These are phyloP conservation scores for Albizia julibrissin DNA, from an alignment of 306 rosid genomes.

Conservation along the genomic window DNA sequence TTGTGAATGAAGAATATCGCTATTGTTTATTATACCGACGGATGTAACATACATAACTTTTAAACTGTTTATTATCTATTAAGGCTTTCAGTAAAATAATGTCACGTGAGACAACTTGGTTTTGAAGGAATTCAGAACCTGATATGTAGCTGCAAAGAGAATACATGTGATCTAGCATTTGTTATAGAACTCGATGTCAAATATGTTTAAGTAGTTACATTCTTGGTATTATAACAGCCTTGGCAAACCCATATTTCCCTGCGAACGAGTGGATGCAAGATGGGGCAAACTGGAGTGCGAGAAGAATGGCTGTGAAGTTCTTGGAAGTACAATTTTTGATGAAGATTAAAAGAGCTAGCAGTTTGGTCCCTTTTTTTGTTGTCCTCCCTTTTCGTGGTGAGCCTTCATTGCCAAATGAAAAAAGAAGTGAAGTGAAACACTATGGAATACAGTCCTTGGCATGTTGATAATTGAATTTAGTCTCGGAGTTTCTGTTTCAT, in stretches of 20 bases:
- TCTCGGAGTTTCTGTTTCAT: neutral
- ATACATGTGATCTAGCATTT: neutral
- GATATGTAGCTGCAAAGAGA: neutral
- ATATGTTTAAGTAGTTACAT: neutral
- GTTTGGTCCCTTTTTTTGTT: neutral
- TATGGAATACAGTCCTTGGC: neutral
- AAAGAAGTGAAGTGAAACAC: neutral
- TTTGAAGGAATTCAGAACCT: neutral
- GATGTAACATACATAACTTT: neutral
- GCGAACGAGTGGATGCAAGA: conserved; percentile 87
- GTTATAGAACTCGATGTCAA: neutral
- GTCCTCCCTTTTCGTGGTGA: neutral
- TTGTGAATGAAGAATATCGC: neutral
- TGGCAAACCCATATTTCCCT: conserved; percentile 69
- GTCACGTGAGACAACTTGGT: neutral
- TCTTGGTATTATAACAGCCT: conserved; percentile 52
- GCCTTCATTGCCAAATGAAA: neutral
- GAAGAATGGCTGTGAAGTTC: conserved; percentile 66
- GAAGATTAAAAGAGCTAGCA: conserved; percentile 9
- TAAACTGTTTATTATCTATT: too few relatives aligned
- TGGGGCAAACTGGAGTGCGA: conserved; percentile 96
- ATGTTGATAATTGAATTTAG: neutral
- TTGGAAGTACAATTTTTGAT: conserved; percentile 56
- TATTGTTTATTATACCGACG: neutral
- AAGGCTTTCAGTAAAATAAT: too few relatives aligned